Conservation (phyloP, 2,329 filamentous ascomycete species). For the Cucurbitaria berberidis region DNA sequence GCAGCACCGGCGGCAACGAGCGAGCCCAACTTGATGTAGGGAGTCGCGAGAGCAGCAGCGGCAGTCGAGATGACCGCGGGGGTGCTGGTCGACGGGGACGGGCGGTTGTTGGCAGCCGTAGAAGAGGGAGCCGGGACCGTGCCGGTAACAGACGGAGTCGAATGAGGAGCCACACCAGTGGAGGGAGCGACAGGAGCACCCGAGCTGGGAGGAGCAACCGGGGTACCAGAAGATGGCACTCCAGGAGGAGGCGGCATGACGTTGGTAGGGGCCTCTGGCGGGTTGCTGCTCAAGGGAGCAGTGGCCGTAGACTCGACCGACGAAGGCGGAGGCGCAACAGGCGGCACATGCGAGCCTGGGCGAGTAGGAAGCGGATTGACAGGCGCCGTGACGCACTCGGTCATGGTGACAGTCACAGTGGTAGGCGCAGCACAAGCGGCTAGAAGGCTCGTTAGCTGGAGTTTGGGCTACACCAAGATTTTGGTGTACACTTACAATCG, state of each 20-base stretch:
- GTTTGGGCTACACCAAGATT: constrained; percentile 7
- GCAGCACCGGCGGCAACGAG: constrained; percentile 30
- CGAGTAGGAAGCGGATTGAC: constrained; percentile 9
- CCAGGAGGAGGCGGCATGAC: constrained; percentile 11
- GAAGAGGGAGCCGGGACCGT: constrained; percentile 17
- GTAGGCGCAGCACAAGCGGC: constrained; percentile 24
- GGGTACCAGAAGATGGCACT: constrained; percentile 4
- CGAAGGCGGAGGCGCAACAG: constrained; percentile 13
- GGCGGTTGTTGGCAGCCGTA: constrained; percentile 11
- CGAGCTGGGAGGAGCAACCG: constrained; percentile 8
- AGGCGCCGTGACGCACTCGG: constrained; percentile 25
- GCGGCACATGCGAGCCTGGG: constrained; percentile 8
- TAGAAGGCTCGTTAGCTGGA: constrained; percentile 16
- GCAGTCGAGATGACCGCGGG: constrained; percentile 17
- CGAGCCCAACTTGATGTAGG: constrained; percentile 25
- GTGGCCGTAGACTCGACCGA: constrained; percentile 22
- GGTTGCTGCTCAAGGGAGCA: constrained; percentile 16
- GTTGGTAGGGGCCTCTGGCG: constrained; percentile 9
- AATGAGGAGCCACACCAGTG: constrained; percentile 1
- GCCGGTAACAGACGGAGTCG: constrained; percentile 1
- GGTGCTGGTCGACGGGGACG: constrained; percentile 9
- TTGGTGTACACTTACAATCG: constrained; percentile 16
- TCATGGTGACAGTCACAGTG: constrained; percentile 37
- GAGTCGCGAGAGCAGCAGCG: constrained; percentile 25
- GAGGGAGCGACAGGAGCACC: constrained; percentile 8